Percentiles rank a stretch among this genome's conserved stretches.
phyloP scores from a whole-genome alignment of 1,284 basidiomycete species.

The Malassezia sympodialis region DNA sequence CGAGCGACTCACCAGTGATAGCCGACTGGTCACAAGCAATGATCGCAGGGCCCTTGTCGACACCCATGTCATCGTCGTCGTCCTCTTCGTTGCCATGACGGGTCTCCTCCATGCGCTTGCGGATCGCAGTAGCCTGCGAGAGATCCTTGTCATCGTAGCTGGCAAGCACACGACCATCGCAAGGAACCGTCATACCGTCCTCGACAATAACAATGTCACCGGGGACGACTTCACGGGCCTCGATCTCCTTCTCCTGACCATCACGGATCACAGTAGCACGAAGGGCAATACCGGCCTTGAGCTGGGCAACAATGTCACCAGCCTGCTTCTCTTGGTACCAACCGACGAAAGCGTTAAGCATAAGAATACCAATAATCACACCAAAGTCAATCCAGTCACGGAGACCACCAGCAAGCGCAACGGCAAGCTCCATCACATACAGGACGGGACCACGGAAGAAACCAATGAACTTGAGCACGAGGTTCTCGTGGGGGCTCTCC shows the following conservation, averaged over 20 bases:
- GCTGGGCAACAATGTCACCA: slow-evolving; percentile 54
- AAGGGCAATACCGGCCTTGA: slow-evolving; percentile 56
- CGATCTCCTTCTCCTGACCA: slow-evolving; percentile 52
- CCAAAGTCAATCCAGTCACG: slow-evolving; percentile 54
- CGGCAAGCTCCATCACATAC: slow-evolving; percentile 50
- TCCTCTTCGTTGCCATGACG: slow-evolving; percentile 38
- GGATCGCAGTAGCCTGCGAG: slow-evolving; percentile 41
- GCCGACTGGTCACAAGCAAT: slow-evolving; percentile 54
- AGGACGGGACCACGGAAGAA: slow-evolving; percentile 50
- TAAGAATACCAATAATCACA: slow-evolving; percentile 51
- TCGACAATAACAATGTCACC: slow-evolving; percentile 53
- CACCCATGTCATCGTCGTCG: slow-evolving; percentile 48
- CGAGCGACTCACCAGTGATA: slow-evolving; percentile 55
- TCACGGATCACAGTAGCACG: slow-evolving; percentile 52
- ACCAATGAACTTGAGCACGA: slow-evolving; percentile 52
- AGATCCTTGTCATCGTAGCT: slow-evolving; percentile 50
- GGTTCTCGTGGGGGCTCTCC: slow-evolving; percentile 49
- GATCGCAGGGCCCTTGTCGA: slow-evolving; percentile 53
- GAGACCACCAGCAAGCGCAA: slow-evolving; percentile 49
- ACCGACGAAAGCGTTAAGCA: slow-evolving; percentile 55
- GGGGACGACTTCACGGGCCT: slow-evolving; percentile 55
- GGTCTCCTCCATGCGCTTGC: slow-evolving; percentile 42
- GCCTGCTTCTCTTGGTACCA: slow-evolving; percentile 57
- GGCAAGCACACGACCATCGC: slow-evolving; percentile 54
- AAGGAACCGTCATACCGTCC: slow-evolving; percentile 55